These are phyloP conservation scores for Posidonia australis DNA, from an alignment of 106 monocot genomes.

Conservation along the genomic window DNA sequence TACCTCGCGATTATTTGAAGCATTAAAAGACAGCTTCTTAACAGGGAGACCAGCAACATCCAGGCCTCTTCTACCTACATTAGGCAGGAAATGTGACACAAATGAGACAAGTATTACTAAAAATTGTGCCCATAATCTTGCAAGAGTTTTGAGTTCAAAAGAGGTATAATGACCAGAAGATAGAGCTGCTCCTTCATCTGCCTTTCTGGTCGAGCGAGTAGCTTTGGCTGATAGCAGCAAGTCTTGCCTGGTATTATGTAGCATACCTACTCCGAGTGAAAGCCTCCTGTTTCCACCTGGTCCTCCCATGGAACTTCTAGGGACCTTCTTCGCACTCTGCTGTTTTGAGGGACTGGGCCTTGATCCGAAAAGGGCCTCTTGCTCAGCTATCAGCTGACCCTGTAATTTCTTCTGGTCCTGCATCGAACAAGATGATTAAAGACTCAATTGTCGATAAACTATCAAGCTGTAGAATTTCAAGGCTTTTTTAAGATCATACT, in stretches of 20 bases:
- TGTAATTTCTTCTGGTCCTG: conserved; percentile 69
- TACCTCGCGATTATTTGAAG: conserved; percentile 9
- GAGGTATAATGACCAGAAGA: conserved; percentile 34
- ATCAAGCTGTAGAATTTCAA: background rate
- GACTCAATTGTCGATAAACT: background rate
- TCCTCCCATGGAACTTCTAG: conserved; percentile 40
- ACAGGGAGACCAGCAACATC: conserved; percentile 32
- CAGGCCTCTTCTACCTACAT: conserved; percentile 28
- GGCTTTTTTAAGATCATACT: conserved; percentile 4
- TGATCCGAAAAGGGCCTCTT: conserved; percentile 59
- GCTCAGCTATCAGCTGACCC: conserved; percentile 63
- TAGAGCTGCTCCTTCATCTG: conserved; percentile 21
- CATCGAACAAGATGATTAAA: background rate
- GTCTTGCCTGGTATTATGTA: conserved; percentile 19
- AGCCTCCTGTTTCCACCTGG: conserved; percentile 32
- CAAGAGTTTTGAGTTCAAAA: background rate
- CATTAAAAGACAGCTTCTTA: conserved; percentile 22
- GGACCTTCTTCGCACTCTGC: conserved; percentile 39
- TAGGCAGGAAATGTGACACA: background rate
- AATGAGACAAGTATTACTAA: background rate
- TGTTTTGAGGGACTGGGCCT: conserved; percentile 61
- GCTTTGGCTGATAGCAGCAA: conserved; percentile 14
- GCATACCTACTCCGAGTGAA: conserved; percentile 35
- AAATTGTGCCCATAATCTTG: background rate
- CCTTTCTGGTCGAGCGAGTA: conserved; percentile 32